These are phyloP conservation scores for Candida anutae DNA, from an alignment of 1,139 yeast species.

Conservation along the genomic window DNA sequence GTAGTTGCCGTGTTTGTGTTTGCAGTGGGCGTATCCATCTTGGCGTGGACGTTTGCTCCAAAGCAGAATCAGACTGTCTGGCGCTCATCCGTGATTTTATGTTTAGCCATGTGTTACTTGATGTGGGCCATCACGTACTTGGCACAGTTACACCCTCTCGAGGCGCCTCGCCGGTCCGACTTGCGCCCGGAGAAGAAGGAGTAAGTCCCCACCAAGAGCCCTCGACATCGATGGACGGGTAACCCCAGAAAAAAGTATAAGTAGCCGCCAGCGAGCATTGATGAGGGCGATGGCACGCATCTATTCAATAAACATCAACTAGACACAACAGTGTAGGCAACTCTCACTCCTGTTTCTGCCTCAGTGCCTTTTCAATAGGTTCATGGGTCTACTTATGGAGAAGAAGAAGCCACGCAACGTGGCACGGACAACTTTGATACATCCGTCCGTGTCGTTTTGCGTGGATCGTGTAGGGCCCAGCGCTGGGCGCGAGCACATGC, in stretches of 20 bases:
- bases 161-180: constrained; percentile 72
- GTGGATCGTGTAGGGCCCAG: constrained; percentile 34
- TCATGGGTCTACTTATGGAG: constrained; percentile 64
- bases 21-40: constrained; percentile 51
- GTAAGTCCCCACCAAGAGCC: constrained; percentile 1
- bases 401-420: constrained; percentile 47
- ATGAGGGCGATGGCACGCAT: too few relatives aligned
- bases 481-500: too few relatives aligned
- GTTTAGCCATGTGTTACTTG: constrained; percentile 80
- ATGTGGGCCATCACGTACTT: constrained; percentile 94
- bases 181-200: constrained; percentile 53
- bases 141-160: constrained; percentile 74
- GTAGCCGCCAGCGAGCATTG: too few relatives aligned
- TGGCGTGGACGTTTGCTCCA: constrained; percentile 60
- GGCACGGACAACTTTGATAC: constrained; percentile 30
- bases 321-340: neutral
- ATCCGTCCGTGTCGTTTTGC: constrained; percentile 23
- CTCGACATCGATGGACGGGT: too few relatives aligned
- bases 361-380: constrained; percentile 48
- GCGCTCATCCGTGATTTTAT: constrained; percentile 80
- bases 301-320: neutral
- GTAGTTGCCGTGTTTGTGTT: constrained; percentile 60
- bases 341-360: constrained; percentile 66
- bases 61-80: constrained; percentile 64
- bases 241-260: too few relatives aligned